Evolutionary conservation across 768 basidiomycete genomes (phyloP).

Genomic region (Mycena alexandri): DNA sequence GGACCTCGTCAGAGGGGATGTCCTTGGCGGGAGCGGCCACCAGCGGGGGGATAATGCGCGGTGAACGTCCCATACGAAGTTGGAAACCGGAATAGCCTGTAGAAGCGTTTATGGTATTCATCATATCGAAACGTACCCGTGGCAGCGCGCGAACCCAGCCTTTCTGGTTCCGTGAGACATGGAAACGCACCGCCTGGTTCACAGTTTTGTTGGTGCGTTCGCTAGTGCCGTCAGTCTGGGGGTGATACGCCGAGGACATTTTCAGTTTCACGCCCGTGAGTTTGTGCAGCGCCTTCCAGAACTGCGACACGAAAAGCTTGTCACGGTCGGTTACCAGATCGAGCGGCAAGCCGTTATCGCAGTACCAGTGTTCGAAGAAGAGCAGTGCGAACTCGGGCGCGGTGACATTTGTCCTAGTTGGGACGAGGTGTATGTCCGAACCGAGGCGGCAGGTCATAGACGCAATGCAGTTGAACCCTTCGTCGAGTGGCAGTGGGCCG

Average conservation of each 20-base stretch:
- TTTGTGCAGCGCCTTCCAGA: constrained; percentile 1
- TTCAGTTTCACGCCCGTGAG: constrained; percentile 7
- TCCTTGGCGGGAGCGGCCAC: not conserved
- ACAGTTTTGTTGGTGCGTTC: constrained; percentile 47
- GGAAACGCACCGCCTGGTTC: constrained; percentile 41
- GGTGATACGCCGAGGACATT: constrained; percentile 52
- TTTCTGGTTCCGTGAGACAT: constrained; percentile 44
- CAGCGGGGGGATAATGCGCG: constrained; percentile 41
- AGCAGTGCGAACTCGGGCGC: not conserved
- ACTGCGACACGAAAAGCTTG: not conserved
- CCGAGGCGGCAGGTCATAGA: not conserved
- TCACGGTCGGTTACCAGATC: not conserved
- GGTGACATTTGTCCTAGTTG: not conserved
- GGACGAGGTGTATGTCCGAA: not conserved
- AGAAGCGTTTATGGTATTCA: constrained; percentile 45
- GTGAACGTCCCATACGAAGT: constrained; percentile 38
- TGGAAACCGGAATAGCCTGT: constrained; percentile 48
- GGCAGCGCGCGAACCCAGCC: constrained; percentile 47
- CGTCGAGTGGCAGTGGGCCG: not conserved
- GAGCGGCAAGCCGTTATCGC: not conserved
- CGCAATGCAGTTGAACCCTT: not conserved
- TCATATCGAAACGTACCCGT: constrained; percentile 44
- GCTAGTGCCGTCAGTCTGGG: constrained; percentile 50
- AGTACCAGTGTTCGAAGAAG: not conserved
- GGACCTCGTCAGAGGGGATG: constrained; percentile 5